A percentile compares a stretch with the other conserved stretches of the same genome.
phyloP scores from a whole-genome alignment of 345 rosid genomes.

The Camelina hispida region DNA sequence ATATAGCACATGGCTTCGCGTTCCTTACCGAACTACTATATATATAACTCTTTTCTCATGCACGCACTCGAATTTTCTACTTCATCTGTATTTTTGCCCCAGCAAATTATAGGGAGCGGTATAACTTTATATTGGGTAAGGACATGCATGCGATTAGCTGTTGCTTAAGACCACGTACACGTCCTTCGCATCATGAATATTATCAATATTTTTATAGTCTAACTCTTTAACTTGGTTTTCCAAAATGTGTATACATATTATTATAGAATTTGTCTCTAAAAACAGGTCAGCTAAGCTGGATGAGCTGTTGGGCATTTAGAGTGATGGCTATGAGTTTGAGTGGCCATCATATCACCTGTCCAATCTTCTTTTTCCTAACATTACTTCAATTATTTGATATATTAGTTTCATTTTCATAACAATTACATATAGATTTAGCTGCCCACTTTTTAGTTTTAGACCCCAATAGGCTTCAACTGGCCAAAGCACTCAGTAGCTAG shows the following conservation, averaged over 20 bases:
- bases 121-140: not conserved
- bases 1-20: conserved; percentile 24
- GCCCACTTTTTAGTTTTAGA: conserved; percentile 11
- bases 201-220: conserved; percentile 12
- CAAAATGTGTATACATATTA: conserved; percentile 1
- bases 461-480: conserved; percentile 7
- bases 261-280: conserved; percentile 12
- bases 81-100: not conserved
- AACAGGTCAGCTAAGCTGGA: conserved; percentile 22
- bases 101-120: not conserved
- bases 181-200: conserved; percentile 19
- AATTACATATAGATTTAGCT: conserved; percentile 16
- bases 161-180: conserved; percentile 24
- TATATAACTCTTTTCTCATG: conserved; percentile 20
- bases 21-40: conserved; percentile 7
- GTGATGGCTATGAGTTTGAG: conserved; percentile 25
- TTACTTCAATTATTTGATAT: conserved; percentile 13
- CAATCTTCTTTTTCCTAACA: conserved; percentile 19
- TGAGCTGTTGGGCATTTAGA: conserved; percentile 12
- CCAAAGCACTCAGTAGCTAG: conserved; percentile 8
- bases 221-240: not conserved
- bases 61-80: conserved; percentile 17
- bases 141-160: conserved; percentile 18
- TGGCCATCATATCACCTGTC: conserved; percentile 21
- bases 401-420: not conserved